A percentile compares a stretch with the other conserved stretches of the same genome.
These are phyloP conservation scores for Calonectria hawksworthii DNA, from an alignment of 2,329 filamentous ascomycete genomes.

Conservation along the genomic window DNA sequence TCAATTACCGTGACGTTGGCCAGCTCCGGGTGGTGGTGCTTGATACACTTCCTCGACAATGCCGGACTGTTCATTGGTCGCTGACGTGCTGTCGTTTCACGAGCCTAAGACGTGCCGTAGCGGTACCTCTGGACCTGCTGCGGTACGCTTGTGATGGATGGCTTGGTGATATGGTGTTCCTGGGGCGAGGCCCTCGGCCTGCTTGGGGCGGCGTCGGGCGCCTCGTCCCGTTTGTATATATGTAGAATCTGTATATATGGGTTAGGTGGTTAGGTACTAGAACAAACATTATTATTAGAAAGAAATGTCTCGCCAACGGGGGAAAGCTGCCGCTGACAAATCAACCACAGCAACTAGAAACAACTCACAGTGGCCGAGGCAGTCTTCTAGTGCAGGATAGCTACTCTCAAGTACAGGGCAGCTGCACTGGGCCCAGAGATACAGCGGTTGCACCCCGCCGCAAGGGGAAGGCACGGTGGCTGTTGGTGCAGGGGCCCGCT, in stretches of 20 bases:
- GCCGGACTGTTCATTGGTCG: neutral
- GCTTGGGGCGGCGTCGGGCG: neutral
- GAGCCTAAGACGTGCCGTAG: neutral
- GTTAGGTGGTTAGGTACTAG: no score
- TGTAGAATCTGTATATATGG: neutral
- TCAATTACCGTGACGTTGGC: neutral
- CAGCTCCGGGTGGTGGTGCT: neutral
- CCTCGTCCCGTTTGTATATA: neutral
- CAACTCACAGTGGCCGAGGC: no score
- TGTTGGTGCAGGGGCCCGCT: no score
- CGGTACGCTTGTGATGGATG: neutral
- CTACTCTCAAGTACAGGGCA: no score
- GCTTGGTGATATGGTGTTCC: neutral
- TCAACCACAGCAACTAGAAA: no score
- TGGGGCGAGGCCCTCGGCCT: no score
- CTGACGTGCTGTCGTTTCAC: neutral
- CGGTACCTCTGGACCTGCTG: neutral
- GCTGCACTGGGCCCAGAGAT: no score
- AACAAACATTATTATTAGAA: neutral
- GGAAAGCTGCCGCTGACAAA: no score
- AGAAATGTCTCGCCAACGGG: no score
- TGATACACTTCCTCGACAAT: neutral
- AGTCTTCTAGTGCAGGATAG: no score
- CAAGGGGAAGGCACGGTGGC: no score
- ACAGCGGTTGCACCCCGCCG: no score